These are phyloP conservation scores for Boeremia exigua DNA, from an alignment of 2,329 filamentous ascomycete species.

Conservation along the genomic window DNA sequence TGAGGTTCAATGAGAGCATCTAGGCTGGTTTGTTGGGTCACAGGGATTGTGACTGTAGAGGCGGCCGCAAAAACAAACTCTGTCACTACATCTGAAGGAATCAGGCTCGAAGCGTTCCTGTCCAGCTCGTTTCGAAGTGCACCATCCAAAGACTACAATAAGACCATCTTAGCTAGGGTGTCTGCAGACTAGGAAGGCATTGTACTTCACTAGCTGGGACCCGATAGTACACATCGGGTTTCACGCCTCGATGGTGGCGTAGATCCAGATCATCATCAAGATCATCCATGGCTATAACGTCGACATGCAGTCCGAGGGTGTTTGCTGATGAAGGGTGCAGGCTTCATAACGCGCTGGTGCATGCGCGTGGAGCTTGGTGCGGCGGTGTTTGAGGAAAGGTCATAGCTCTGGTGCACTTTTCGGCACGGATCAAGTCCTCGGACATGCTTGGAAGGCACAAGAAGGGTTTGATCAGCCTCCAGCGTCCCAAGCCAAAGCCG, in stretches of 20 bases:
- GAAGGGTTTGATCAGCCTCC: background rate
- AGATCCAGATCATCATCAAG: conserved; percentile 43
- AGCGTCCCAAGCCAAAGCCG: background rate
- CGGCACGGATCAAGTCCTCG: background rate
- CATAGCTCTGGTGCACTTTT: background rate
- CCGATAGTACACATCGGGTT: conserved; percentile 43
- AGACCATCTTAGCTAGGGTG: conserved; percentile 22
- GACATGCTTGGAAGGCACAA: background rate
- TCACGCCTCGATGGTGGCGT: conserved; percentile 34
- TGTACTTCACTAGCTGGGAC: conserved; percentile 37
- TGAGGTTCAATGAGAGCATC: conserved; percentile 36
- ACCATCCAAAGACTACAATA: conserved; percentile 34
- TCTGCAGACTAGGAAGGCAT: conserved; percentile 9
- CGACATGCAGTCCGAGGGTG: conserved; percentile 2
- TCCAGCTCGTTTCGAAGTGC: conserved; percentile 39
- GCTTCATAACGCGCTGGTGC: conserved; percentile 5
- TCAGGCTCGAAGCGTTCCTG: conserved; percentile 35
- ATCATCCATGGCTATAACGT: conserved; percentile 30
- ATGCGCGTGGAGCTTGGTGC: conserved; percentile 4
- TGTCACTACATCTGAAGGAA: conserved; percentile 40
- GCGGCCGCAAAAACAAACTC: conserved; percentile 39
- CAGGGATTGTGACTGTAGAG: conserved; percentile 41
- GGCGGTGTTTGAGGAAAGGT: conserved; percentile 6
- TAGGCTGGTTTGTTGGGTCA: conserved; percentile 35
- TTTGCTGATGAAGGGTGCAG: conserved; percentile 8